A percentile compares a stretch with the other conserved stretches of the same genome.
Evolutionary conservation across 1,284 basidiomycete genomes (phyloP).

Genomic region (Moesziomyces antarcticus): DNA sequence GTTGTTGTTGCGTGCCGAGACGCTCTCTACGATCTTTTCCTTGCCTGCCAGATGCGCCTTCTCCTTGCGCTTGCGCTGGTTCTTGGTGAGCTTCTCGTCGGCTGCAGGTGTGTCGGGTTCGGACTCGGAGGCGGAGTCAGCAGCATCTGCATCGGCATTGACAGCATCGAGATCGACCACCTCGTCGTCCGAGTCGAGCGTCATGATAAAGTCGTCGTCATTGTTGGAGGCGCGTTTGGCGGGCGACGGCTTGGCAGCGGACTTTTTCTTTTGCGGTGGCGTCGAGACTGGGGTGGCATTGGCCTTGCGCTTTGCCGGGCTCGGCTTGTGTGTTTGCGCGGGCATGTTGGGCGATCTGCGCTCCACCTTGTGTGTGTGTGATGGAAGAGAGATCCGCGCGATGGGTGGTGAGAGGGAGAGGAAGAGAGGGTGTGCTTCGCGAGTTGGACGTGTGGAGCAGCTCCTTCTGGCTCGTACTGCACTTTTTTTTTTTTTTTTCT

Average conservation of each 20-base stretch:
- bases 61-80: slow-evolving; percentile 41
- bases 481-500: not conserved
- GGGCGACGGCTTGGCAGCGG: not conserved
- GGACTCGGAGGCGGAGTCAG: slow-evolving; percentile 16
- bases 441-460: not conserved
- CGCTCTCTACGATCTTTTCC: slow-evolving; percentile 59
- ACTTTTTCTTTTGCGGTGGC: slow-evolving; percentile 25
- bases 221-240: not conserved
- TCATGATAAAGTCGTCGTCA: slow-evolving; percentile 65
- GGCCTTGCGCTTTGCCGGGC: slow-evolving; percentile 34
- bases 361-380: not conserved
- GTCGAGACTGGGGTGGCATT: slow-evolving; percentile 8
- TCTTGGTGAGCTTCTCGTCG: slow-evolving; percentile 32
- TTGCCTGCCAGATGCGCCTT: slow-evolving; percentile 57
- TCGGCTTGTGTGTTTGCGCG: slow-evolving; percentile 11
- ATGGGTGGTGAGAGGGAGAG: not conserved
- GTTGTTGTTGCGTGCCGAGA: slow-evolving; percentile 3
- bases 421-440: slow-evolving; percentile 2
- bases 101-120: slow-evolving; percentile 13
- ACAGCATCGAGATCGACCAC: slow-evolving; percentile 28
- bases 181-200: slow-evolving; percentile 65
- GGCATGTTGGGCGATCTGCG: slow-evolving; percentile 16
- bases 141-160: slow-evolving; percentile 6
- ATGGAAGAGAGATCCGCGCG: not conserved
- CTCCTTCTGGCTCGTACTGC: too few species aligned